Conservation (phyloP, 495 filamentous ascomycete genomes). For the Choiromyces venosus region DNA sequence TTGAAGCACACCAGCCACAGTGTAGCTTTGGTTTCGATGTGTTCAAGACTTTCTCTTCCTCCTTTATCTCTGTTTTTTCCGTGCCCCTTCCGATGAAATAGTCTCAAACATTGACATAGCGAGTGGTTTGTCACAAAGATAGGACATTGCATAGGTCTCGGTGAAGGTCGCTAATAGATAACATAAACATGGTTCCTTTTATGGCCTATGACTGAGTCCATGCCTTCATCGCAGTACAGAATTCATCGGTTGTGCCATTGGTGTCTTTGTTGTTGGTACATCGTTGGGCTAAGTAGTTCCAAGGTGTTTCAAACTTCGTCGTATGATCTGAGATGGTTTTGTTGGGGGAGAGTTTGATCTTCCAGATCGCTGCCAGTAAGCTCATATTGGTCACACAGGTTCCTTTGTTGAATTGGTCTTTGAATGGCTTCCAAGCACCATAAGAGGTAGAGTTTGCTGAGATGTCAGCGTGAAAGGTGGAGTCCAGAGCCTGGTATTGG, state of each 20-base stretch:
- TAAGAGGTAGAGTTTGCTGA: no score
- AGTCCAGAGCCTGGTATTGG: no score
- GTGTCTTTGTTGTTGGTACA: background rate
- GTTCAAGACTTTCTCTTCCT: background rate
- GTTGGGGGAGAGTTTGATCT: background rate
- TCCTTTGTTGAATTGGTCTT: background rate
- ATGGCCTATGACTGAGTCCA: background rate
- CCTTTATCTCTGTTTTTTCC: background rate
- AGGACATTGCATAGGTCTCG: background rate
- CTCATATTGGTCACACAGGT: background rate
- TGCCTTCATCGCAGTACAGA: background rate
- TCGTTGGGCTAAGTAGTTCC: background rate
- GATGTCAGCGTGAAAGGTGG: no score
- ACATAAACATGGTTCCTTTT: background rate
- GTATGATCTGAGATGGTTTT: background rate
- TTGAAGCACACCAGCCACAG: background rate
- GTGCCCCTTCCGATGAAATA: background rate
- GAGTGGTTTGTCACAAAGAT: background rate
- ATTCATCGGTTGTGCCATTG: background rate
- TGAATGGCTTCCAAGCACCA: background rate
- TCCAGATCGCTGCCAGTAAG: background rate
- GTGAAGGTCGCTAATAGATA: background rate
- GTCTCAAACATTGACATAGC: accelerated
- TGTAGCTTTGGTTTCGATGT: background rate
- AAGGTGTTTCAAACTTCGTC: background rate